These are phyloP conservation scores for Williopsis jadinii DNA, from an alignment of 1,139 yeast species.

Conservation along the genomic window DNA sequence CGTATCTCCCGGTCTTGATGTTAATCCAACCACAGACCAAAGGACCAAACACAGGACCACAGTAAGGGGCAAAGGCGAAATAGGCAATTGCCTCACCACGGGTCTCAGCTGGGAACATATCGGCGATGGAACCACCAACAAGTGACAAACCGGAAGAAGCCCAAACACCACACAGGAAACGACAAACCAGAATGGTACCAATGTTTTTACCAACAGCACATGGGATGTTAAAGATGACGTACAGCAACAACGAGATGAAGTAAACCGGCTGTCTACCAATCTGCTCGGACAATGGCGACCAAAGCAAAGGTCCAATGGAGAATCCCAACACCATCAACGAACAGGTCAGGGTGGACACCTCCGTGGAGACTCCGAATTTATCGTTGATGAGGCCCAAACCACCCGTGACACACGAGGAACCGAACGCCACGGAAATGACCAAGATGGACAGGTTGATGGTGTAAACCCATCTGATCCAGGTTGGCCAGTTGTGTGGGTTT, in stretches of 20 bases:
- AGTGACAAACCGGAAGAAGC: slow-evolving; percentile 77
- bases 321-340: slow-evolving; percentile 89
- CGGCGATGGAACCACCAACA: slow-evolving; percentile 89
- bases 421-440: slow-evolving; percentile 84
- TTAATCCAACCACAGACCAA: slow-evolving; percentile 80
- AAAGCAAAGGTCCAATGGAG: slow-evolving; percentile 77
- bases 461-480: slow-evolving; percentile 51
- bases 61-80: slow-evolving; percentile 87
- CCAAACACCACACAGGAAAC: slow-evolving; percentile 84
- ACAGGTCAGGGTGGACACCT: slow-evolving; percentile 73
- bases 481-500: slow-evolving; percentile 82
- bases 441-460: slow-evolving; percentile 59
- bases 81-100: slow-evolving; percentile 88
- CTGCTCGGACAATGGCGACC: slow-evolving; percentile 88
- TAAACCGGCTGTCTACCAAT: slow-evolving; percentile 85
- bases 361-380: slow-evolving; percentile 60
- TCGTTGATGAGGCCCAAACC: slow-evolving; percentile 61
- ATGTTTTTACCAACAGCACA: slow-evolving; percentile 84
- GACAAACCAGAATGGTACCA: slow-evolving; percentile 70
- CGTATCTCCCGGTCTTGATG: slow-evolving; percentile 59
- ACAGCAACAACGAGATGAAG: slow-evolving; percentile 64
- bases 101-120: slow-evolving; percentile 68
- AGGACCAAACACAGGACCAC: slow-evolving; percentile 92
- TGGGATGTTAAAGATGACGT: slow-evolving; percentile 77
- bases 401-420: slow-evolving; percentile 86